phyloP scores from a whole-genome alignment of 768 basidiomycete genomes.

The Tulasnella sp. region DNA sequence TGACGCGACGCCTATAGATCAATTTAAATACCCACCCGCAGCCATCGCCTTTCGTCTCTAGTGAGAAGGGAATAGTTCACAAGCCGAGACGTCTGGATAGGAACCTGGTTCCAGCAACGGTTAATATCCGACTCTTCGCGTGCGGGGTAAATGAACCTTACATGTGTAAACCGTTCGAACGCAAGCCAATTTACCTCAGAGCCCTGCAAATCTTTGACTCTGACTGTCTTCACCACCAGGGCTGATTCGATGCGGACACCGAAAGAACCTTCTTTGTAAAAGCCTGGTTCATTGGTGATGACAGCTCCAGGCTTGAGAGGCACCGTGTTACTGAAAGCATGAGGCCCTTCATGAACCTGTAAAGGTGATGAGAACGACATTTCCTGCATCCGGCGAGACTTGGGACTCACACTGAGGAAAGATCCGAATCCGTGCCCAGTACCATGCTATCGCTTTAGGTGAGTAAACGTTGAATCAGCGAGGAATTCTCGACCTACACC shows the following conservation, averaged over 20 bases:
- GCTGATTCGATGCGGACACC: conserved; percentile 93
- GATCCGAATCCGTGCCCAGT: conserved; percentile 89
- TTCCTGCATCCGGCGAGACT: not conserved
- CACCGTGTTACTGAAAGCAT: conserved; percentile 65
- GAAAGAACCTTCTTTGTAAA: conserved; percentile 75
- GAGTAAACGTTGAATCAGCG: not conserved
- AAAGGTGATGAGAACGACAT: conserved; percentile 33
- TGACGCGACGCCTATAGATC: not conserved
- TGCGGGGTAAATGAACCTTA: conserved; percentile 35
- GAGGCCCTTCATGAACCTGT: conserved; percentile 61
- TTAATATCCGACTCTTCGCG: not conserved
- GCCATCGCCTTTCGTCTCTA: conserved; percentile 56
- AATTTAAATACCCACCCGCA: conserved; percentile 39
- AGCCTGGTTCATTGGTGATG: conserved; percentile 92
- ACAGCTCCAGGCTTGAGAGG: conserved; percentile 82
- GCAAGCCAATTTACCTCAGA: conserved; percentile 57
- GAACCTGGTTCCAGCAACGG: conserved; percentile 9
- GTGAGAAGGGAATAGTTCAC: conserved; percentile 52
- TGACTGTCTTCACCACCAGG: conserved; percentile 62
- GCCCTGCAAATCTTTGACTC: not conserved
- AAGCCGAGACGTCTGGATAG: conserved; percentile 25
- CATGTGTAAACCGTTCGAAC: conserved; percentile 88
- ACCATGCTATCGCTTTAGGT: conserved; percentile 55
- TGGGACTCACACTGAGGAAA: conserved; percentile 51
- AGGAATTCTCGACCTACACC: conserved; percentile 25